Percentiles rank a stretch among this genome's conserved stretches.
Conservation (phyloP, 2,329 filamentous ascomycete genomes). For the Arachnomyces sp. region DNA sequence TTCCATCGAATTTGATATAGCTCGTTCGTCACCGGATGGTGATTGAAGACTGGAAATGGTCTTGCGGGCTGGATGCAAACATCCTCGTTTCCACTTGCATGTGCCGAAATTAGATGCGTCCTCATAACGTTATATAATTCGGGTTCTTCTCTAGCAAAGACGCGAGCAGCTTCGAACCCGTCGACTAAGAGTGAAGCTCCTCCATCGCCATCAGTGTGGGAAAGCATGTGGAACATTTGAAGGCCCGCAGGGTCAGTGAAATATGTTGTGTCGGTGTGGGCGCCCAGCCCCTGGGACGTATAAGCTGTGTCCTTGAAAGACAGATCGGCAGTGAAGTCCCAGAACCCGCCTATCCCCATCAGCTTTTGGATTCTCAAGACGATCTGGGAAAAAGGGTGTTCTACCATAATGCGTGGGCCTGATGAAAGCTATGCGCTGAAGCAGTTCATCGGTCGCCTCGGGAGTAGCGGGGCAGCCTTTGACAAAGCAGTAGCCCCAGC, state of each 20-base stretch:
- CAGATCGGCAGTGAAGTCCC: conserved; percentile 84
- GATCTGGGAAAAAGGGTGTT: conserved; percentile 1
- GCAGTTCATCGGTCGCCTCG: conserved; percentile 62
- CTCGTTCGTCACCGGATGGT: conserved; percentile 38
- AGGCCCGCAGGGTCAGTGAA: conserved; percentile 87
- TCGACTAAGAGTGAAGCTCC: conserved; percentile 80
- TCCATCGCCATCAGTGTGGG: conserved; percentile 58
- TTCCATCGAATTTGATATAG: conserved; percentile 80
- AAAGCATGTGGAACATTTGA: conserved; percentile 87
- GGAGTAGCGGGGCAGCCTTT: conserved; percentile 61
- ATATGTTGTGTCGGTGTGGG: conserved; percentile 93
- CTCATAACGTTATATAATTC: conserved; percentile 53
- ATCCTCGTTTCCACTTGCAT: conserved; percentile 80
- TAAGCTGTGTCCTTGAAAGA: conserved; percentile 87
- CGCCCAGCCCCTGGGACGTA: conserved; percentile 71
- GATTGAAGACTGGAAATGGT: conserved; percentile 64
- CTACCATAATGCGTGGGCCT: conserved; percentile 84
- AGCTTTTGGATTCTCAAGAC: conserved; percentile 7
- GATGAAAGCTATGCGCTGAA: conserved; percentile 79
- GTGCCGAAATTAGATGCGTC: conserved; percentile 57
- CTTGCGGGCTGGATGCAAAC: conserved; percentile 68
- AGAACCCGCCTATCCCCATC: conserved; percentile 52
- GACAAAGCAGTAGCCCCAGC: conserved; percentile 71
- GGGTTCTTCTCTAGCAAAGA: conserved; percentile 49
- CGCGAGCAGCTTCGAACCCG: conserved; percentile 64